Evolutionary conservation across 768 basidiomycete species (phyloP), one percentile per base, ranked within the genome.

Genomic region (Cystofilobasidium macerans): DNA sequence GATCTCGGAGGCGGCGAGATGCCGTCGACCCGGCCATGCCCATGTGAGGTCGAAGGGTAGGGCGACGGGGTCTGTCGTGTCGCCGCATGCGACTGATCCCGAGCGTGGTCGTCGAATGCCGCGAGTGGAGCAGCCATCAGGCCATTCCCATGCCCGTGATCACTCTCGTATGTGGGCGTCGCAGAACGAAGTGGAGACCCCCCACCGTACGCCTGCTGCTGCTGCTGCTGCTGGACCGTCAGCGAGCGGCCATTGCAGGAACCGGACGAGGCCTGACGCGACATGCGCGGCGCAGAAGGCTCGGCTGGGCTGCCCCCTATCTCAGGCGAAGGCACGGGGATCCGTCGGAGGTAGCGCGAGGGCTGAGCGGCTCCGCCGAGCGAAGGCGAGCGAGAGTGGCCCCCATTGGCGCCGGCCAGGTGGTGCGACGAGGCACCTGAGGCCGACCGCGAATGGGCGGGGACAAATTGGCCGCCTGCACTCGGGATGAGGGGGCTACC

Each of bases 311-410:
- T 36, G 35, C 11, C 24, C 32, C 6, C 47, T 24, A 2, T n/a
- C 33, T 18, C 62, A 36, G 30, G 53, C 51, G 51, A 63, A 8
- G 28, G 53, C 30, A 42, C 48, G 36, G 24, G 48, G 36, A 54
- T 54, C 4, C 51, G 26, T 3, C 51, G 51, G 28, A 54, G 30
- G 51, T 54, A 54, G 9, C 51, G 51, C 30, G 51, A 54, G 28
- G 51, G 51, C 51, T 54, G 51, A 18, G 14, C 13, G 12, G 51
- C 28, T 3, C 9, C 30, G 1, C 28, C 13, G 14, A 54, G 30
- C 16, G 51, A 54, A 30, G 51, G 51, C 51, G 51, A 54, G 51
- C 13, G 42, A 3, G 5, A 3, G 16, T 13, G 13, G 42, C 4
- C 42, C 14, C 32, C 28, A 6, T 26, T 26, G 51, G 18, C 32